Evolutionary conservation across 2,329 filamentous ascomycete genomes (phyloP), one percentile per base, ranked within the genome.

Genomic region (Alternaria triticimaculans): DNA sequence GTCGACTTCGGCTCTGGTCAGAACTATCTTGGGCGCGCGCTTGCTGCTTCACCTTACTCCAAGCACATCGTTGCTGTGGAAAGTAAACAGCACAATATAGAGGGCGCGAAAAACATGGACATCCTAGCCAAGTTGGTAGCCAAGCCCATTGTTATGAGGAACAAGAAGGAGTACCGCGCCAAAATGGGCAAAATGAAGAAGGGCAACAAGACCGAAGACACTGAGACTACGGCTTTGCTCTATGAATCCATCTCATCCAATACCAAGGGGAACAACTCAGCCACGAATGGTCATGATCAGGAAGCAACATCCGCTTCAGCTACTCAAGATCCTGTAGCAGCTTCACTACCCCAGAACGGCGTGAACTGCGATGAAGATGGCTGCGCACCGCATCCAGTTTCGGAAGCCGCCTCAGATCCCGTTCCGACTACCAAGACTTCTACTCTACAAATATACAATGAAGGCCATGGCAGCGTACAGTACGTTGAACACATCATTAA

Each of bases 1-100:
- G 90, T 98, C 53, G 96, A 99, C 81, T 97, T 98, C 80, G 96
- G 96, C 26, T 97, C 94, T 57, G 96, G 96, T 0, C 95, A 98
- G 79, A 98, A 97, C 76, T 99, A 99, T 75, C 88, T 99, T 4
- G 95, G 96, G 1, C 87, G 96, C 49, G 92, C 93, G 1, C 84
- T 99, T 62, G 95, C 95, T 14, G 93, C 91, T 65, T 86, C 90
- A 58, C 94, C 94, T 1, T 97, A 97, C 81, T 92, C 94, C 74
- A 89, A 90, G 72, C 89, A 94, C 69, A 91, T 98, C 46, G 89
- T 98, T 58, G 96, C 95, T 2, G 93, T 99, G 33, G 96, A 99
- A 80, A 92, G 93, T 62, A 89, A 90, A 66, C 90, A 92, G 73
- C 89, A 91, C 72, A 97, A 97, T 74, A 96, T 98, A 64, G 87